Percentiles rank a stretch among this genome's conserved stretches.
Evolutionary conservation across 306 rosid species (phyloP).

Genomic region (Oemleria cerasiformis): DNA sequence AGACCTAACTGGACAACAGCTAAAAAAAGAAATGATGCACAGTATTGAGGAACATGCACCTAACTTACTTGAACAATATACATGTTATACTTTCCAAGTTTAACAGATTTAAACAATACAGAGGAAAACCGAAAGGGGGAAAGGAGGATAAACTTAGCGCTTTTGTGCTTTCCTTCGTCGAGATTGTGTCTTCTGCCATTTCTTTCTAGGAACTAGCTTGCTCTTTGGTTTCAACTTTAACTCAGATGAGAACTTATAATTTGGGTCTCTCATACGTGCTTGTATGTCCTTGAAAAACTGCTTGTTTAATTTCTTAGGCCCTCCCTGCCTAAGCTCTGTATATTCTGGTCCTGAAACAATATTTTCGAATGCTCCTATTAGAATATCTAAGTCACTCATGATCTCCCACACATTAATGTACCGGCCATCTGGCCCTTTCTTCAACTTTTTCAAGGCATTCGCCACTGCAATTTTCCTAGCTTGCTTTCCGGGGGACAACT

Average conservation of each 20-base stretch:
- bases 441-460: slow-evolving; percentile 75
- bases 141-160: slow-evolving; percentile 21
- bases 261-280: slow-evolving; percentile 78
- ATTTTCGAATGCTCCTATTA: slow-evolving; percentile 81
- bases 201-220: slow-evolving; percentile 67
- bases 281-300: slow-evolving; percentile 85
- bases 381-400: slow-evolving; percentile 77
- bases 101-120: neutral
- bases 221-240: slow-evolving; percentile 74
- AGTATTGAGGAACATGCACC: neutral
- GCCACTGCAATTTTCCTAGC: slow-evolving; percentile 82
- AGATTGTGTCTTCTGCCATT: slow-evolving; percentile 76
- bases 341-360: slow-evolving; percentile 84
- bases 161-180: slow-evolving; percentile 74
- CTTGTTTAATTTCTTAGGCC: slow-evolving; percentile 62
- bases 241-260: slow-evolving; percentile 75
- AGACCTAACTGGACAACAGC: no score
- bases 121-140: neutral
- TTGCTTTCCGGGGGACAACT: slow-evolving; percentile 82
- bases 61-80: neutral
- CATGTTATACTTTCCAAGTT: neutral
- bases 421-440: slow-evolving; percentile 85
- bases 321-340: slow-evolving; percentile 74
- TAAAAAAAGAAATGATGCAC: neutral
- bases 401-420: slow-evolving; percentile 78